These are phyloP conservation scores for Flueggea neowawraea DNA, from an alignment of 441 rosid genomes.

Conservation along the genomic window DNA sequence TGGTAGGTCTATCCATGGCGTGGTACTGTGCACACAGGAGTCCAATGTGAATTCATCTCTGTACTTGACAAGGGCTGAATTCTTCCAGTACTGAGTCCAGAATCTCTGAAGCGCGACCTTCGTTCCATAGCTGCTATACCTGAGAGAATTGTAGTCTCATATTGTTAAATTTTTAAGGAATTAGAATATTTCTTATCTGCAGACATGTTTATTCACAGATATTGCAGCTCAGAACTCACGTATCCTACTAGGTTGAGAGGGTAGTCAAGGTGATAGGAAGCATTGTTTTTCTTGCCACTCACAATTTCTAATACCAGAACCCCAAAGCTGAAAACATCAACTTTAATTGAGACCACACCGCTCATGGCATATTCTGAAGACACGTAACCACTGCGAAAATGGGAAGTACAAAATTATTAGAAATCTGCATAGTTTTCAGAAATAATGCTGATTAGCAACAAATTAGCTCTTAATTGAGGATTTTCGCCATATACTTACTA, in stretches of 20 bases:
- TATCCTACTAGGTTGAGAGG: no score
- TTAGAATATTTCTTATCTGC: no score
- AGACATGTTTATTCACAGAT: no score
- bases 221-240: no score
- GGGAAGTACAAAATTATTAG: no score
- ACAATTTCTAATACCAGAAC: constrained; percentile 10
- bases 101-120: not conserved
- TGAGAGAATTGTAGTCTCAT: not conserved
- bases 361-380: constrained; percentile 1
- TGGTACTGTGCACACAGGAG: constrained; percentile 16
- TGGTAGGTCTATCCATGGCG: constrained; percentile 13
- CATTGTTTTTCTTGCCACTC: constrained; percentile 10
- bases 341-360: constrained; percentile 11
- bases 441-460: not conserved
- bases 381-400: not conserved
- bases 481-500: not conserved
- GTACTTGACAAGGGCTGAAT: not conserved
- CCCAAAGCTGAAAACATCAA: constrained; percentile 18
- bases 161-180: no score
- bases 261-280: not conserved
- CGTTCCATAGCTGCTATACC: constrained; percentile 14
- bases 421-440: not conserved
- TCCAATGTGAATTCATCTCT: constrained; percentile 14
- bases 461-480: not conserved
- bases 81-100: not conserved